A percentile compares a stretch with the other conserved stretches of the same genome.
These are phyloP conservation scores for Smithsoniella earleae DNA, from an alignment of 163 green algal genomes.

Conservation along the genomic window DNA sequence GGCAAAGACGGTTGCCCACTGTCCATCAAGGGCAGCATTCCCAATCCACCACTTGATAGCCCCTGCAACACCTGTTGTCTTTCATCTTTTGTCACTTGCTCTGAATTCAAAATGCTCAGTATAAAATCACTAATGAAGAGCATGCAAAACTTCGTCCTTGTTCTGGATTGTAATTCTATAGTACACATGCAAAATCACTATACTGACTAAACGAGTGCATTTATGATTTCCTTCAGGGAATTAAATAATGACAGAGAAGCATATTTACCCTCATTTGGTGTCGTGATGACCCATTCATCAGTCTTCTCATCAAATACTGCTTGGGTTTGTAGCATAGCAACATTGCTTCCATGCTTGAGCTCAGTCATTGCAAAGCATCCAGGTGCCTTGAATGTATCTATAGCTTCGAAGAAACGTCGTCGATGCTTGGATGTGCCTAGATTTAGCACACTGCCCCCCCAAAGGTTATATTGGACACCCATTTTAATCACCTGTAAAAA, in stretches of 20 bases:
- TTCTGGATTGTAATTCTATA: no score
- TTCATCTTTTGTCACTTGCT: no score
- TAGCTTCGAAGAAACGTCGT: slow-evolving; percentile 71
- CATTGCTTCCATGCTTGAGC: slow-evolving; percentile 80
- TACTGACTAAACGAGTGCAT: no score
- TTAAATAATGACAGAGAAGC: no score
- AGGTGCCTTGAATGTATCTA: slow-evolving; percentile 59
- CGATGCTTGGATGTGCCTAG: slow-evolving; percentile 76
- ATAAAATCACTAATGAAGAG: no score
- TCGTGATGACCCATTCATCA: slow-evolving; percentile 79
- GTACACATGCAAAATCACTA: no score
- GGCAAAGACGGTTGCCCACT: slow-evolving; percentile 70
- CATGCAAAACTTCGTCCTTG: not conserved
- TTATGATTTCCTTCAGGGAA: no score
- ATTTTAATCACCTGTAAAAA: slow-evolving; percentile 60
- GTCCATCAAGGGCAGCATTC: slow-evolving; percentile 76
- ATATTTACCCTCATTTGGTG: slow-evolving; percentile 63
- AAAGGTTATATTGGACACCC: slow-evolving; percentile 85
- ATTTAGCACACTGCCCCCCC: slow-evolving; percentile 81
- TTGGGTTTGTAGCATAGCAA: slow-evolving; percentile 68
- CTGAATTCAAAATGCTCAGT: no score
- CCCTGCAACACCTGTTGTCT: no score
- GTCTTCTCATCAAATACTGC: slow-evolving; percentile 65
- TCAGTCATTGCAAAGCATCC: slow-evolving; percentile 96
- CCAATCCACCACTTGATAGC: slow-evolving; percentile 89